Evolutionary conservation across 495 filamentous ascomycete species (phyloP), one percentile per base, ranked within the genome.

Genomic region (Aspergillus cristatus): DNA sequence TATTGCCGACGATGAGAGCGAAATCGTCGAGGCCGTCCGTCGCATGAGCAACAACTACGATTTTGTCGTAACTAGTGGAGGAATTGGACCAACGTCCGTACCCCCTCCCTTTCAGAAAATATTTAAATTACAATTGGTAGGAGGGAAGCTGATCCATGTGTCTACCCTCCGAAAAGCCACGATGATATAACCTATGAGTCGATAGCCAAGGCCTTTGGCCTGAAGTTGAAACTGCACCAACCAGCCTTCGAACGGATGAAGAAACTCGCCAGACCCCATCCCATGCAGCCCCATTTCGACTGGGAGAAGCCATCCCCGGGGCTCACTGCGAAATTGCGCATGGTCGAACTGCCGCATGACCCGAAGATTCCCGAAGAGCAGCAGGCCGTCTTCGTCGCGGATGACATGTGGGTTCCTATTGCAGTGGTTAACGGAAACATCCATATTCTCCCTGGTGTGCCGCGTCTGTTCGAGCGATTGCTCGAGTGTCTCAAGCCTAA

Each of bases 151-250:
- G 11, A 22, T 11, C 18, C 3, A 10, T 24, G 8, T 24, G 20
- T 24, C 8, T 24, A 8, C 20, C 5, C 5, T n/a, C n/a, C n/a
- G n/a, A 42, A 43, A 48, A 91, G 82, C 38, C 91, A 97, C 63
- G 91, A 98, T 53, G 91, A 98, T 53, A 97, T 98, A 45, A 97
- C 91, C 26, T 98, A 98, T 69, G 63, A 79, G 50, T 89, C 89
- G 15, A 89, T 98, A 50, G 91, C 86, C 28, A 85, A 86, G 45
- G 91, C 88, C 15, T 98, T 95, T 57, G 56, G 61, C 26, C 70
- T 95, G 2, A 74, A 79, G 8, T 70, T 97, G 0, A 68, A 76
- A 40, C 68, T 94, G 12, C 86, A 98, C 65, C 45, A 82, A 24
- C 70, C 75, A 28, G 76, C 91, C 1, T 81, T 81, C 40, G 74